Conservation (phyloP, 2,329 filamentous ascomycete species). For the Metarhizium album region DNA sequence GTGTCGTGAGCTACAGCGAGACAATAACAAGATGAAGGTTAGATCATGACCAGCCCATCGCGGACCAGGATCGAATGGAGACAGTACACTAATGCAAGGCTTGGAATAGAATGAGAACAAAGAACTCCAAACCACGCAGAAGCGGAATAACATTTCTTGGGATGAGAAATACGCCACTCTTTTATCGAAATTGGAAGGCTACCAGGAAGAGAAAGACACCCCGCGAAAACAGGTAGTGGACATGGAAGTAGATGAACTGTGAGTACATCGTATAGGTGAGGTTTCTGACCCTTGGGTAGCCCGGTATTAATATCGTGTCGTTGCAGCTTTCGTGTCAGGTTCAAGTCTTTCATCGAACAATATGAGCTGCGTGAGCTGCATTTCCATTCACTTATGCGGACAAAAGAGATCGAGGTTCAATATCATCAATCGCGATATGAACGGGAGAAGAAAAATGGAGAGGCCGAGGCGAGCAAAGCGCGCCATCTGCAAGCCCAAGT, state of each 20-base stretch:
- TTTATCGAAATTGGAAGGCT: constrained; percentile 75
- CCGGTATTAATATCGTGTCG: constrained; percentile 7
- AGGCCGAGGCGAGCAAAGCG: constrained; percentile 68
- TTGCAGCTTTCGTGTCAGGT: constrained; percentile 66
- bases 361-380: constrained; percentile 93
- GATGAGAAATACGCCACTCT: constrained; percentile 76
- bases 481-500: constrained; percentile 85
- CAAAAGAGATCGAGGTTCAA: constrained; percentile 92
- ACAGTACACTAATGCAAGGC: constrained; percentile 13
- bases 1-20: constrained; percentile 84
- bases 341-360: constrained; percentile 92
- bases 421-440: constrained; percentile 83
- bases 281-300: neutral
- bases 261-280: constrained; percentile 23
- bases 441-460: constrained; percentile 78
- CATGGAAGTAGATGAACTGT: constrained; percentile 84
- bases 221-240: constrained; percentile 72
- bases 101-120: constrained; percentile 73
- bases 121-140: constrained; percentile 76
- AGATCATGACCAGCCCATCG: constrained; percentile 12
- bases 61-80: neutral
- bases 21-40: constrained; percentile 98
- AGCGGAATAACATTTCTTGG: constrained; percentile 69
- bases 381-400: constrained; percentile 82
- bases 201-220: constrained; percentile 77